Conservation (phyloP, 1,139 yeast species). For the Magnusiomyces suaveolens region DNA sequence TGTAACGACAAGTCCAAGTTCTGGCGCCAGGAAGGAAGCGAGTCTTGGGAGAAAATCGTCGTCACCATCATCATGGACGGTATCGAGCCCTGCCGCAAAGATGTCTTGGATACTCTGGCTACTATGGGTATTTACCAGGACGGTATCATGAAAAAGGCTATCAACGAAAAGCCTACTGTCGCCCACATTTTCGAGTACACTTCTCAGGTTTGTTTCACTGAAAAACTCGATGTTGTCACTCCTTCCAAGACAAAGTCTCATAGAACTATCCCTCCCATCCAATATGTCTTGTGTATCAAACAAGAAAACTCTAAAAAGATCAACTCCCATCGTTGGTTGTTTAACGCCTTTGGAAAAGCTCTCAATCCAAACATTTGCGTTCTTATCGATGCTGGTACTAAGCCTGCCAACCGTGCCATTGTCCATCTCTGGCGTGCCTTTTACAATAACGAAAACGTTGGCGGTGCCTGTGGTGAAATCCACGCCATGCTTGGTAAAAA, state of each 20-base stretch:
- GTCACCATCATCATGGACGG: conserved; percentile 91
- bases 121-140: conserved; percentile 94
- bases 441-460: conserved; percentile 72
- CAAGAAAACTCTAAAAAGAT: conserved; percentile 87
- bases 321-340: conserved; percentile 96
- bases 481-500: conserved; percentile 77
- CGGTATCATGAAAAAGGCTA: conserved; percentile 83
- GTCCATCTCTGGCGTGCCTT: conserved; percentile 87
- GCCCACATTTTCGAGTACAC: conserved; percentile 91
- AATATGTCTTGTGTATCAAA: conserved; percentile 76
- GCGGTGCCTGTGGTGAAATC: conserved; percentile 93
- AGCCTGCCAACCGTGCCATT: conserved; percentile 72
- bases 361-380: conserved; percentile 80
- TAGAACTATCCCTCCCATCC: conserved; percentile 63
- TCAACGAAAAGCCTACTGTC: conserved; percentile 75
- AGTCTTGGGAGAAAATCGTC: conserved; percentile 87
- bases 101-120: conserved; percentile 73
- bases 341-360: conserved; percentile 82
- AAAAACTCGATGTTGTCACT: conserved; percentile 37
- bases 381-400: conserved; percentile 88
- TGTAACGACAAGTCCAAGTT: conserved; percentile 49
- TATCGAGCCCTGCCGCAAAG: conserved; percentile 77
- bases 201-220: conserved; percentile 50
- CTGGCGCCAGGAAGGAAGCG: conserved; percentile 56
- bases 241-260: conserved; percentile 48